These are phyloP conservation scores for Diaporthe citri DNA, from an alignment of 2,329 filamentous ascomycete species.

Conservation along the genomic window DNA sequence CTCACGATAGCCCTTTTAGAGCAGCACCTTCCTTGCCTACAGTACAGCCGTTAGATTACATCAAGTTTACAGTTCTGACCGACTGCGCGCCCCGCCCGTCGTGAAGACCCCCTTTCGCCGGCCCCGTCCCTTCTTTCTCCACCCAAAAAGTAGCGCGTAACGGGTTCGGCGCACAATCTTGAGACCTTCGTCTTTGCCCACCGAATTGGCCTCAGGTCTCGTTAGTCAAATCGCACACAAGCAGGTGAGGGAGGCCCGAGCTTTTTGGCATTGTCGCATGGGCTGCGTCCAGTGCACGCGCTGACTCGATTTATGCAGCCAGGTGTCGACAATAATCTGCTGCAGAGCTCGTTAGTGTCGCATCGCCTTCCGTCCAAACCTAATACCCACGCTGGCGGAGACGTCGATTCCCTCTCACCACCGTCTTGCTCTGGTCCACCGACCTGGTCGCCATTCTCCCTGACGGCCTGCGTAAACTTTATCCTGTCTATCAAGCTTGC, in stretches of 20 bases:
- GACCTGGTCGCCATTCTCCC: slow-evolving; percentile 4
- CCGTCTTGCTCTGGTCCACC: not conserved
- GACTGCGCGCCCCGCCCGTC: slow-evolving; percentile 18
- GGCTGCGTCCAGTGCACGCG: slow-evolving; percentile 28
- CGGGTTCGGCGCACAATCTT: slow-evolving; percentile 35
- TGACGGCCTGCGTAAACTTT: not conserved
- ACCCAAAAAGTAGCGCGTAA: slow-evolving; percentile 34
- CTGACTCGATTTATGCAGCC: slow-evolving; percentile 34
- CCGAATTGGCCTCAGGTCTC: slow-evolving; percentile 16
- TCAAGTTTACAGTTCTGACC: not conserved
- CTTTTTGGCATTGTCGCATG: not conserved
- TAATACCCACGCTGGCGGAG: slow-evolving; percentile 23
- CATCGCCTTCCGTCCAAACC: slow-evolving; percentile 24
- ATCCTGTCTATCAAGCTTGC: slow-evolving; percentile 20
- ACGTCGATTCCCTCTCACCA: slow-evolving; percentile 21
- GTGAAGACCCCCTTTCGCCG: slow-evolving; percentile 28
- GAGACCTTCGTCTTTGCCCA: slow-evolving; percentile 28
- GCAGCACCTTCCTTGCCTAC: not conserved
- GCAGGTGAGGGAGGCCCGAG: slow-evolving; percentile 5
- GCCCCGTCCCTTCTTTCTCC: slow-evolving; percentile 36
- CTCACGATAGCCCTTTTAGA: not conserved
- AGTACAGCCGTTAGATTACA: not conserved
- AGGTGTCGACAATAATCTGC: slow-evolving; percentile 27
- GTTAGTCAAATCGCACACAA: slow-evolving; percentile 20
- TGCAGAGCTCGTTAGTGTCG: slow-evolving; percentile 31